These are phyloP conservation scores for Didymella sp. DNA, from an alignment of 2,329 filamentous ascomycete genomes.

Conservation along the genomic window DNA sequence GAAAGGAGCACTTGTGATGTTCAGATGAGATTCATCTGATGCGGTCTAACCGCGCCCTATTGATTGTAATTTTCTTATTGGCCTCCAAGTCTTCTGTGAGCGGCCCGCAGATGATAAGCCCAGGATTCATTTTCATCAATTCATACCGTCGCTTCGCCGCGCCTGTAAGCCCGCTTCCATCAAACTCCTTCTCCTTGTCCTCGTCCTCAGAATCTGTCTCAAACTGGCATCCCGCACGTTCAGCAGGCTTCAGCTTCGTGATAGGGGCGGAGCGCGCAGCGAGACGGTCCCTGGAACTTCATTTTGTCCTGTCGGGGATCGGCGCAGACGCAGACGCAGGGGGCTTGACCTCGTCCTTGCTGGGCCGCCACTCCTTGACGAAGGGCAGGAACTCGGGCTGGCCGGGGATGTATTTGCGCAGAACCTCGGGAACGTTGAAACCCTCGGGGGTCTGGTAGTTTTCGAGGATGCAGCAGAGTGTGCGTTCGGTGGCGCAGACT, in stretches of 20 bases:
- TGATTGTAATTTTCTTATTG: neutral
- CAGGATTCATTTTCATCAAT: no score
- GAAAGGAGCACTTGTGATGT: neutral
- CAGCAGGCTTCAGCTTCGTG: neutral
- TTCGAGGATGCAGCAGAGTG: slow-evolving; percentile 92
- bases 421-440: slow-evolving; percentile 47
- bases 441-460: slow-evolving; percentile 93
- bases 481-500: slow-evolving; percentile 87
- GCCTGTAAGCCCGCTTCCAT: neutral
- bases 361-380: slow-evolving; percentile 69
- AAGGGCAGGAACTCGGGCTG: slow-evolving; percentile 89
- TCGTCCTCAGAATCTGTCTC: neutral
- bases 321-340: neutral
- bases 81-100: no score
- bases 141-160: no score
- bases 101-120: no score
- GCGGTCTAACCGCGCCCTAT: slow-evolving; percentile 1
- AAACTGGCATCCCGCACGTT: neutral
- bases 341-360: slow-evolving; percentile 37
- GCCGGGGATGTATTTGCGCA: slow-evolving; percentile 76
- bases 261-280: neutral
- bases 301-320: slow-evolving; percentile 35
- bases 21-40: neutral
- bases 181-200: neutral
- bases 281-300: neutral